These are phyloP conservation scores for Wakefieldia striispora DNA, from an alignment of 768 basidiomycete species.

Conservation along the genomic window DNA sequence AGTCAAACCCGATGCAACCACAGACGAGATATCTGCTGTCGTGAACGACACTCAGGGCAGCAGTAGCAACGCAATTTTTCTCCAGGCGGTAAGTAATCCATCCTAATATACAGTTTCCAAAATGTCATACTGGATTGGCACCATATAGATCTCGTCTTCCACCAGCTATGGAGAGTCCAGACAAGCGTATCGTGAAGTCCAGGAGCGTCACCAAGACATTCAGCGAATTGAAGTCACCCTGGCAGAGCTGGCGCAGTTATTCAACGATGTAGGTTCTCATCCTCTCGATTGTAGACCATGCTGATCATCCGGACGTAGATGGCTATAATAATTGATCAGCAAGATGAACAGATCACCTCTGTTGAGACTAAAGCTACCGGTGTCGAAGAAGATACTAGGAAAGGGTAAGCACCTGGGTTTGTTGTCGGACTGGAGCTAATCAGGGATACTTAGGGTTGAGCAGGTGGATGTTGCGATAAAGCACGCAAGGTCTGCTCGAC, in stretches of 20 bases:
- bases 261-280: slow-evolving; percentile 62
- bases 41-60: slow-evolving; percentile 62
- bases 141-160: slow-evolving; percentile 63
- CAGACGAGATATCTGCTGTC: slow-evolving; percentile 70
- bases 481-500: slow-evolving; percentile 67
- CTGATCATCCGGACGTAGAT: slow-evolving; percentile 46
- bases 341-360: slow-evolving; percentile 67
- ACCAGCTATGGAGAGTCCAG: slow-evolving; percentile 81
- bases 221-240: slow-evolving; percentile 82
- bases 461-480: slow-evolving; percentile 68
- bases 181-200: slow-evolving; percentile 82
- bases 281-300: neutral
- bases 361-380: slow-evolving; percentile 62
- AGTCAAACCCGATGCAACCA: slow-evolving; percentile 88
- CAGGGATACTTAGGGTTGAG: slow-evolving; percentile 41
- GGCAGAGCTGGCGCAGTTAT: slow-evolving; percentile 85
- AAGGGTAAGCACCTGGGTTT: slow-evolving; percentile 50
- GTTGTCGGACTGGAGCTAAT: neutral
- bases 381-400: slow-evolving; percentile 67
- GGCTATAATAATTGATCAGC: slow-evolving; percentile 74
- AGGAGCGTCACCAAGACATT: slow-evolving; percentile 84
- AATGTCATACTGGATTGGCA: neutral
- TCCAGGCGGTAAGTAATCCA: slow-evolving; percentile 53
- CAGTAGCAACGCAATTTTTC: slow-evolving; percentile 69
- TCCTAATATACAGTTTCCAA: neutral